Evolutionary conservation across 78 protist species (phyloP).

Genomic region (Dictyostelium capitatum): DNA sequence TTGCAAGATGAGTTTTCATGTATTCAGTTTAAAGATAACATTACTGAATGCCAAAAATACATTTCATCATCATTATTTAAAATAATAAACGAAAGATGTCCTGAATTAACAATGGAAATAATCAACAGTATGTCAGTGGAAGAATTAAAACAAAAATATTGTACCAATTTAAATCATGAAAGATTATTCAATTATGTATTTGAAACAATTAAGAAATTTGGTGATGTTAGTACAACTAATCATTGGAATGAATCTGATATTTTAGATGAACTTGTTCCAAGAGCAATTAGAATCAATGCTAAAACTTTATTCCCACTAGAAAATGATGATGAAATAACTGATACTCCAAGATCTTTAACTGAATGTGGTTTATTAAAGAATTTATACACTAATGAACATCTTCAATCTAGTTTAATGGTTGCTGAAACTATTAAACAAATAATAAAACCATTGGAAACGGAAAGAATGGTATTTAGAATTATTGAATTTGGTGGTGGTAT

Average conservation of each 20-base stretch:
- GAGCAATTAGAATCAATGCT: too few species aligned
- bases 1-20: too few species aligned
- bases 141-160: background rate
- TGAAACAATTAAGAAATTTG: constrained; percentile 14
- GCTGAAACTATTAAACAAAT: background rate
- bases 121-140: background rate
- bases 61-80: background rate
- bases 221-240: too few species aligned
- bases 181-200: constrained; percentile 6
- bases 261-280: too few species aligned
- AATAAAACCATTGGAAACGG: background rate
- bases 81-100: background rate
- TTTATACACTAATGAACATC: too few species aligned
- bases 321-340: too few species aligned
- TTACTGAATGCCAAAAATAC: too few species aligned
- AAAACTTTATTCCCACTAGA: too few species aligned
- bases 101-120: background rate
- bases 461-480: constrained; percentile 18
- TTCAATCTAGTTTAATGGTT: too few species aligned
- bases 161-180: background rate
- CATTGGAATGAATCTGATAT: too few species aligned
- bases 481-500: constrained; percentile 26
- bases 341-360: background rate
- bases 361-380: background rate
- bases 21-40: too few species aligned